These are phyloP conservation scores for Diaporthe vexans DNA, from an alignment of 2,329 filamentous ascomycete genomes.

Conservation along the genomic window DNA sequence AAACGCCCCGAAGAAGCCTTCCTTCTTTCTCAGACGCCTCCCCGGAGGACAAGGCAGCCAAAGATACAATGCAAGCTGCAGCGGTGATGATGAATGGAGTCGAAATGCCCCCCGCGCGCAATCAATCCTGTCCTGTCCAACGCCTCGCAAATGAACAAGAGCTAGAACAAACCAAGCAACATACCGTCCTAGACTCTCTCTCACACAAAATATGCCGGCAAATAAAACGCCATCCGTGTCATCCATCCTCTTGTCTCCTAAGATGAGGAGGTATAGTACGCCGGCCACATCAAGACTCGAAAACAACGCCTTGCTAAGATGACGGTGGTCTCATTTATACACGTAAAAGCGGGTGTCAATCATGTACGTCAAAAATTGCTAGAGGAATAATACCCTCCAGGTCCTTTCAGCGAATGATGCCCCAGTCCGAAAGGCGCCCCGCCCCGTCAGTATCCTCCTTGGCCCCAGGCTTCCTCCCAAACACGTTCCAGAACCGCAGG, in stretches of 20 bases:
- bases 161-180: slow-evolving; percentile 7
- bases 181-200: neutral
- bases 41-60: neutral
- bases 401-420: slow-evolving; percentile 77
- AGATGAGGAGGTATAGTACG: neutral
- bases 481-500: slow-evolving; percentile 95
- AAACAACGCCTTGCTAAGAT: slow-evolving; percentile 16
- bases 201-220: neutral
- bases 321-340: slow-evolving; percentile 14
- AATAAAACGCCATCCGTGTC: slow-evolving; percentile 14
- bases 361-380: neutral
- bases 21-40: neutral
- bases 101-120: neutral
- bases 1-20: neutral
- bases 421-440: slow-evolving; percentile 79
- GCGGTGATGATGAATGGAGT: slow-evolving; percentile 16
- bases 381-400: neutral
- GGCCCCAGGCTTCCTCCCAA: slow-evolving; percentile 83
- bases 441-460: slow-evolving; percentile 76
- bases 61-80: neutral
- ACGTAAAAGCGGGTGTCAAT: neutral
- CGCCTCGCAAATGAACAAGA: slow-evolving; percentile 33
- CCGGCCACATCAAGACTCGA: neutral
- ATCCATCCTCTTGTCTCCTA: neutral
- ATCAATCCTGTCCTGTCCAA: neutral